Conservation (phyloP, 441 rosid genomes). For the Gossypium gossypioides region DNA sequence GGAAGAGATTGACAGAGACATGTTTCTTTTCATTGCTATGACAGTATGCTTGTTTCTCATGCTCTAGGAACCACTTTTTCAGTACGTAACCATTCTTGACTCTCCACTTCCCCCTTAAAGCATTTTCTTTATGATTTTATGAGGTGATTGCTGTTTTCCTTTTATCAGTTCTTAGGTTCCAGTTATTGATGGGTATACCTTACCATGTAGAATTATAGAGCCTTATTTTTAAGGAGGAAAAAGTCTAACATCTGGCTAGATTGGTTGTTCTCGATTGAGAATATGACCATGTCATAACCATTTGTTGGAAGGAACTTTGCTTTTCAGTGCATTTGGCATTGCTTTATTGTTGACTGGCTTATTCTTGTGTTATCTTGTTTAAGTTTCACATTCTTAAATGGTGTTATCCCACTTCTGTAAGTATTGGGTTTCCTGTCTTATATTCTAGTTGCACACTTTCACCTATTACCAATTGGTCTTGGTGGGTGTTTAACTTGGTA, state of each 20-base stretch:
- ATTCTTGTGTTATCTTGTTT: not conserved
- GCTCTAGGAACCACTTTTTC: not conserved
- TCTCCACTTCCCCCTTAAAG: not conserved
- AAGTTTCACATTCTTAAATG: not conserved
- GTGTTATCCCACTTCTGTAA: not conserved
- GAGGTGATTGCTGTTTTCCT: not conserved
- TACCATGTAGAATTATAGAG: not conserved
- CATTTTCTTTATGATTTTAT: not conserved
- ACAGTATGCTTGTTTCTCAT: not conserved
- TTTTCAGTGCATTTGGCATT: not conserved
- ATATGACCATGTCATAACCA: not conserved
- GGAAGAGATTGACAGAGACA: not conserved
- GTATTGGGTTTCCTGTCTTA: not conserved
- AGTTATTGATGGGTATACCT: not conserved
- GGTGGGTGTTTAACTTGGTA: not conserved
- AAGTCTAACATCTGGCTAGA: not conserved
- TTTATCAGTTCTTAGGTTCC: not conserved
- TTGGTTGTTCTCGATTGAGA: not conserved
- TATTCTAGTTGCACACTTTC: not conserved
- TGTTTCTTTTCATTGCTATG: not conserved
- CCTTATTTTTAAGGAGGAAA: not conserved
- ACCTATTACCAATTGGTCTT: not conserved
- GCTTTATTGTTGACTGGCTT: not conserved
- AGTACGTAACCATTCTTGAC: not conserved
- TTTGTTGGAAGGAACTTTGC: not conserved